Conservation (phyloP, 2,329 filamentous ascomycete genomes). For the Paraphoma chrysanthemicola region DNA sequence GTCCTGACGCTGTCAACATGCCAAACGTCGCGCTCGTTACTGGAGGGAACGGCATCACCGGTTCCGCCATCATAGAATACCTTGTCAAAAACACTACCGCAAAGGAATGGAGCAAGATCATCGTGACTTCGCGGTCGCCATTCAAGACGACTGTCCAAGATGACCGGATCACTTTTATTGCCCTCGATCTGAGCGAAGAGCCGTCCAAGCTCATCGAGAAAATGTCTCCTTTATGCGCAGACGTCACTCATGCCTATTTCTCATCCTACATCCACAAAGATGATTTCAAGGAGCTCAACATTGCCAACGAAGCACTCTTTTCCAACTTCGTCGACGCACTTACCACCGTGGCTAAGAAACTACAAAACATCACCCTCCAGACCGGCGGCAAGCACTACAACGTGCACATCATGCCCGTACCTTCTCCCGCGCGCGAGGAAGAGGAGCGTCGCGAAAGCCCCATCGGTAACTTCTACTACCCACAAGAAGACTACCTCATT, state of each 20-base stretch:
- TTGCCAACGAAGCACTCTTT: constrained; percentile 3
- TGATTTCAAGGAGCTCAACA: constrained; percentile 7
- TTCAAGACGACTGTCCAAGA: constrained; percentile 8
- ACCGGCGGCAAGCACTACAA: constrained; percentile 14
- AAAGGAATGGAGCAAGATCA: constrained; percentile 6
- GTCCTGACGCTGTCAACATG: neutral
- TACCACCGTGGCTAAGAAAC: neutral
- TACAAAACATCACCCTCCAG: constrained; percentile 7
- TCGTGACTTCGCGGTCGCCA: constrained; percentile 11
- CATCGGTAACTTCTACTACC: constrained; percentile 11
- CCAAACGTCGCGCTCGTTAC: constrained; percentile 9
- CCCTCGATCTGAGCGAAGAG: constrained; percentile 6
- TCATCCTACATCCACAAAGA: constrained; percentile 13
- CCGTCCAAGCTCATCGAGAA: neutral
- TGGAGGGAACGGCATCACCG: constrained; percentile 12
- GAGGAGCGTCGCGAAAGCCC: neutral
- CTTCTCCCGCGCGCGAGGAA: constrained; percentile 4
- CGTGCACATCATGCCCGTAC: constrained; percentile 8
- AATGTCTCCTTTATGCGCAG: constrained; percentile 1
- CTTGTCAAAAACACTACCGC: constrained; percentile 3
- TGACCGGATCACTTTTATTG: constrained; percentile 7
- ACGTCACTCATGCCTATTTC: constrained; percentile 15
- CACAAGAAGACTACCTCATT: constrained; percentile 11
- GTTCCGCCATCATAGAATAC: constrained; percentile 11
- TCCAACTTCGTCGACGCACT: constrained; percentile 9